Percentiles rank a stretch among this genome's conserved stretches.
Evolutionary conservation across 202 grass and related monocot species (phyloP).

Genomic region (Carex arenaria): DNA sequence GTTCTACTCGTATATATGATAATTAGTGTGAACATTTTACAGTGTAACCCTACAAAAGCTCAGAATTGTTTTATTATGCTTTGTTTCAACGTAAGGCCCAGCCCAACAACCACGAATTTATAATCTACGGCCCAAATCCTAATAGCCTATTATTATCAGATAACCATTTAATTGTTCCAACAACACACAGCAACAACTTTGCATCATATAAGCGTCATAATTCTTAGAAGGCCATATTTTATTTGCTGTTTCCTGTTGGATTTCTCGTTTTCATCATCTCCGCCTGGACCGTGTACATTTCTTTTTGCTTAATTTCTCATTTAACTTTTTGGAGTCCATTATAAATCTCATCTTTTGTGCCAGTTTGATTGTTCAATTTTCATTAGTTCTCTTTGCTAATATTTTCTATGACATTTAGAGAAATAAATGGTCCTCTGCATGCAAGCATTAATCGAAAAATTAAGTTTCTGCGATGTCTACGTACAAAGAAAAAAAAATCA

Average conservation of each 20-base stretch:
- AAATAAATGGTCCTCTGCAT: too few relatives aligned
- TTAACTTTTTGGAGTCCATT: background rate
- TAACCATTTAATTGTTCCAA: too few relatives aligned
- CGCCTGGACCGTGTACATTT: background rate
- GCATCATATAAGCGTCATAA: conserved; percentile 21
- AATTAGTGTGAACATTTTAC: background rate
- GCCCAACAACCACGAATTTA: too few relatives aligned
- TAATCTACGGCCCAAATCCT: too few relatives aligned
- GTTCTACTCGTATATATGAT: too few relatives aligned
- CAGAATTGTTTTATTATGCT: background rate
- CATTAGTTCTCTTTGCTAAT: background rate
- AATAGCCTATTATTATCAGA: too few relatives aligned
- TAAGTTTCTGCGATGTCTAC: too few relatives aligned
- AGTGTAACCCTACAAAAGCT: background rate
- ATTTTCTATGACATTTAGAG: background rate
- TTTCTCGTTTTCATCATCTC: background rate
- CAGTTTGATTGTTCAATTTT: too few relatives aligned
- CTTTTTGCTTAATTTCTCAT: background rate
- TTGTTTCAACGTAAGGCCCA: too few relatives aligned
- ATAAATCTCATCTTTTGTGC: too few relatives aligned
- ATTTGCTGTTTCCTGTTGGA: background rate
- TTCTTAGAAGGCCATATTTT: background rate
- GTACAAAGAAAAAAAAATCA: too few relatives aligned
- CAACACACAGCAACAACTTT: background rate
- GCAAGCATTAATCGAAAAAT: too few relatives aligned